Conservation (phyloP, 1,284 basidiomycete species). For the Porodaedalea pini region DNA sequence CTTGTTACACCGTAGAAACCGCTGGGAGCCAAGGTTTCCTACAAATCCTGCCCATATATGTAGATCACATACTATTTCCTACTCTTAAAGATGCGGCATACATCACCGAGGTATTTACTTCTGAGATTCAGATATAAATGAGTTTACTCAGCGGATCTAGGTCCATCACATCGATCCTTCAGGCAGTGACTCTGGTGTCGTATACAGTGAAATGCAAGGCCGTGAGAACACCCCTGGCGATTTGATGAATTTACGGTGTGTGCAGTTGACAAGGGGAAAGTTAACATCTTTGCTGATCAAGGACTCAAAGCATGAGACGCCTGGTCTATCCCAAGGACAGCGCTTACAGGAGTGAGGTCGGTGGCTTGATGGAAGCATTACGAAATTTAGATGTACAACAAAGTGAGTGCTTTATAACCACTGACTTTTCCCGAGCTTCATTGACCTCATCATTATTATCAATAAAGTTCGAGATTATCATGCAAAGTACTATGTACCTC, state of each 20-base stretch:
- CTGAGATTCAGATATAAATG: constrained; percentile 4
- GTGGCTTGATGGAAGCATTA: constrained; percentile 91
- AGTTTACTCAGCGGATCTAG: constrained; percentile 35
- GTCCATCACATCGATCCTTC: constrained; percentile 91
- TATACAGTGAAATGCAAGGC: constrained; percentile 98
- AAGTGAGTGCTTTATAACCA: constrained; percentile 52
- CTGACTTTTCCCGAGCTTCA: background rate
- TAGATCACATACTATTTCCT: constrained; percentile 97
- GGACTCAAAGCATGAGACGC: constrained; percentile 61
- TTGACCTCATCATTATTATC: background rate
- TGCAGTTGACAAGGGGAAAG: constrained; percentile 13
- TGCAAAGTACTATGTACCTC: constrained; percentile 87
- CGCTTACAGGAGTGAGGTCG: constrained; percentile 95
- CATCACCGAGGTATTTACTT: constrained; percentile 72
- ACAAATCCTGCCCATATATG: constrained; percentile 89
- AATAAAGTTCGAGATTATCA: constrained; percentile 85
- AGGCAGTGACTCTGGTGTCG: constrained; percentile 93
- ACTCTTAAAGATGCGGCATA: constrained; percentile 91
- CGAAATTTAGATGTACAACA: constrained; percentile 85
- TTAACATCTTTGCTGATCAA: background rate
- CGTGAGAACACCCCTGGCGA: constrained; percentile 90
- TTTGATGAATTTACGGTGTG: constrained; percentile 82
- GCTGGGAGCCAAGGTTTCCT: constrained; percentile 96
- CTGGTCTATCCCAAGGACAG: constrained; percentile 79
- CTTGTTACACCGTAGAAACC: constrained; percentile 96